phyloP scores from a whole-genome alignment of 805 yeast genomes.

The Candida takata region DNA sequence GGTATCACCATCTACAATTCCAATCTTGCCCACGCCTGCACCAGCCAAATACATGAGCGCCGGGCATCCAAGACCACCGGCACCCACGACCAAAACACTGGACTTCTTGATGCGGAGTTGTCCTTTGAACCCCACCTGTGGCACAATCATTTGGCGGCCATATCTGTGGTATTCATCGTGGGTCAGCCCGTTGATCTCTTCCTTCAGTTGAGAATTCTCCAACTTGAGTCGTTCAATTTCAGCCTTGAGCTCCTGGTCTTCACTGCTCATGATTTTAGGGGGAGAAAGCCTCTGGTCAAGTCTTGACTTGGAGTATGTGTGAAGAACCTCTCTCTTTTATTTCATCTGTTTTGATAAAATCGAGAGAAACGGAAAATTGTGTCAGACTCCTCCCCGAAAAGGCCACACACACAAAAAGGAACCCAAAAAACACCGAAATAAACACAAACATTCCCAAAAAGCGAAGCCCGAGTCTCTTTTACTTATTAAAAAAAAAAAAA shows the following conservation, averaged over 20 bases:
- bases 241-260: neutral
- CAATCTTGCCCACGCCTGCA: conserved; percentile 80
- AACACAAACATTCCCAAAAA: too few relatives aligned
- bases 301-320: too few relatives aligned
- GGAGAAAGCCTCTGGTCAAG: too few relatives aligned
- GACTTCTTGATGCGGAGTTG: conserved; percentile 56
- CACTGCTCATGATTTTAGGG: neutral
- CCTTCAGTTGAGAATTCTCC: conserved; percentile 11
- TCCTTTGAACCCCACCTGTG: conserved; percentile 45
- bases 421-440: too few relatives aligned
- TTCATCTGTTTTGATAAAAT: too few relatives aligned
- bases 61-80: conserved; percentile 96
- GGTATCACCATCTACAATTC: conserved; percentile 79
- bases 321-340: too few relatives aligned
- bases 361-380: too few relatives aligned
- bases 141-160: conserved; percentile 94
- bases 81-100: conserved; percentile 76
- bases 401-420: too few relatives aligned
- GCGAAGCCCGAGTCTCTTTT: too few relatives aligned
- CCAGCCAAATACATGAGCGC: conserved; percentile 79
- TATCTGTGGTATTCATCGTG: conserved; percentile 73
- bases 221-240: conserved; percentile 12
- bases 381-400: too few relatives aligned
- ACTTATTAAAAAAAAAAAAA: too few relatives aligned
- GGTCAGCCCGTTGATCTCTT: conserved; percentile 19